Evolutionary conservation across 306 rosid genomes (phyloP), one percentile per base, ranked within the genome.

Genomic region (Coriaria nepalensis): DNA sequence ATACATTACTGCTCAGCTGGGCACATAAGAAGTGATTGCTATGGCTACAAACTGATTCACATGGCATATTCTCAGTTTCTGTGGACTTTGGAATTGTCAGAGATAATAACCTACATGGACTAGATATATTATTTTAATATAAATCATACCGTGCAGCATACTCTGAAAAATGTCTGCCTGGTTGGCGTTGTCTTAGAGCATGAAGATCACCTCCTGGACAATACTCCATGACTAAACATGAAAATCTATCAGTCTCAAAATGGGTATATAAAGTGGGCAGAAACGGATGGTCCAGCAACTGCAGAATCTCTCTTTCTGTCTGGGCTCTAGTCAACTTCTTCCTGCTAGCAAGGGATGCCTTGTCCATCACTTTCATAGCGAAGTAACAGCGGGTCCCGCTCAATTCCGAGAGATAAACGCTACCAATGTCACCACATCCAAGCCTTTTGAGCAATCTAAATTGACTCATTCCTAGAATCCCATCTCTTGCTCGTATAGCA

Each of bases 311-410:
- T 72, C 95, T 71, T 58, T 90, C 98, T 7, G 98, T 90, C 73
- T 90, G 98, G 54, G 95, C 95, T 71, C 98, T 79, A 40, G 73
- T 73, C 70, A 90, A 69, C 82, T 90, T 90, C 82, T 90, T 90
- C 77, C 98, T 74, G 68, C 78, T 78, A 33, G 92, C 98, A 56
- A 90, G 79, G 47, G 98, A 90, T 53, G 95, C 92, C 71, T 90
- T 90, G 70, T 90, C 98, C 98, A 90, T 90, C 43, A 90, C 98
- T 77, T 90, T 90, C 98, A 90, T 85, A 7, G 98, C 98, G 43
- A 90, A 90, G 57, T 70, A 71, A 64, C 98, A 90, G 50, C 95
- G 81, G 14, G 98, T 90, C 57, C 83, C 95, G 63, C 95, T 90
- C 62, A 90, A 74, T 69, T 90, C 98, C 5, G 98, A 90, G 59